A percentile compares a stretch with the other conserved stretches of the same genome.
Evolutionary conservation across 306 rosid genomes (phyloP).

Genomic region (Medicago ruthenica): DNA sequence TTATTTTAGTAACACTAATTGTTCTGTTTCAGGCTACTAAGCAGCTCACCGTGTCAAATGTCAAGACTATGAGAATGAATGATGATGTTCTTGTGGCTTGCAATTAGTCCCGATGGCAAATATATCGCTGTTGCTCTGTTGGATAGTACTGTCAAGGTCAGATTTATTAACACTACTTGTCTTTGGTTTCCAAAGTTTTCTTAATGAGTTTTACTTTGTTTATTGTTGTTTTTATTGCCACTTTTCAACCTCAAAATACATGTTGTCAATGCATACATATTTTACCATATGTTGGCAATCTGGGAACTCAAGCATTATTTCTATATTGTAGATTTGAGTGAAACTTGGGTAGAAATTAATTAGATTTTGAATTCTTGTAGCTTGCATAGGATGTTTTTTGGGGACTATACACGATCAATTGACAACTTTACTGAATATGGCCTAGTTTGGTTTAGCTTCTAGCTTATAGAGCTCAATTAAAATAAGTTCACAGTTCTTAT

Average conservation of each 20-base stretch:
- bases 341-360: conserved; percentile 4
- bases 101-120: conserved; percentile 90
- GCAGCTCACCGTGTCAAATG: conserved; percentile 67
- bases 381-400: not conserved
- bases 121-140: conserved; percentile 84
- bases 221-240: conserved; percentile 29
- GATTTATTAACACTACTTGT: conserved; percentile 29
- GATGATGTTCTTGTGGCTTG: conserved; percentile 84
- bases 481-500: not conserved
- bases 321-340: not conserved
- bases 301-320: conserved; percentile 16
- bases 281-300: not conserved
- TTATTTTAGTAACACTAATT: conserved; percentile 33
- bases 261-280: conserved; percentile 1
- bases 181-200: conserved; percentile 10
- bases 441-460: not conserved
- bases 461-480: not conserved
- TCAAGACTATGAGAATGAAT: conserved; percentile 80
- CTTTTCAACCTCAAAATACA: not conserved
- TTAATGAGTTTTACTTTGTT: conserved; percentile 17
- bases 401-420: not conserved
- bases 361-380: conserved; percentile 4
- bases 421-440: not conserved
- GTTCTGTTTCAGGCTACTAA: conserved; percentile 63
- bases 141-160: conserved; percentile 88